These are phyloP conservation scores for Candida orba DNA, from an alignment of 805 yeast genomes.

Conservation along the genomic window DNA sequence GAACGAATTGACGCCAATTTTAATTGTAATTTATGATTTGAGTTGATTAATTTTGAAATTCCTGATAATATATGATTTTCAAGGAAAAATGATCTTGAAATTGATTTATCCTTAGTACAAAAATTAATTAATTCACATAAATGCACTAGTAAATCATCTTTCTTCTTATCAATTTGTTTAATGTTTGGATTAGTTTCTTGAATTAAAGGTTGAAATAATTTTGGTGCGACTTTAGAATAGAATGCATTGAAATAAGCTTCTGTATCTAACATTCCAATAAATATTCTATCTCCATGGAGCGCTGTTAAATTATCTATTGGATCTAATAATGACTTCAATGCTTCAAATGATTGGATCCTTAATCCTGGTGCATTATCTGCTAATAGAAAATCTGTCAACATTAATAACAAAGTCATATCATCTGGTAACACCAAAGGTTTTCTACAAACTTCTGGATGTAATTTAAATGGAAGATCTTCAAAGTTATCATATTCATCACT, in stretches of 20 bases:
- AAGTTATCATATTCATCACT: background rate
- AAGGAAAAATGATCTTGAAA: slow-evolving; percentile 57
- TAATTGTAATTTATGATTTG: slow-evolving; percentile 37
- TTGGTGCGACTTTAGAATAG: slow-evolving; percentile 55
- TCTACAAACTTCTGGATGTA: background rate
- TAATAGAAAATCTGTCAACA: slow-evolving; percentile 52
- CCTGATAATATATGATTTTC: slow-evolving; percentile 53
- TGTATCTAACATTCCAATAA: slow-evolving; percentile 27
- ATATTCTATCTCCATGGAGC: slow-evolving; percentile 19
- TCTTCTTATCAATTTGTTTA: slow-evolving; percentile 11
- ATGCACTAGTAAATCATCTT: slow-evolving; percentile 42
- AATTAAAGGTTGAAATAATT: slow-evolving; percentile 43
- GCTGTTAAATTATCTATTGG: slow-evolving; percentile 23
- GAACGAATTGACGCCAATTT: slow-evolving; percentile 65
- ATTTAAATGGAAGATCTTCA: background rate
- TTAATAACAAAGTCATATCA: slow-evolving; percentile 51
- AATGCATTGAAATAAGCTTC: slow-evolving; percentile 48
- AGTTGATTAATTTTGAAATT: slow-evolving; percentile 40
- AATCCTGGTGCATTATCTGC: slow-evolving; percentile 64
- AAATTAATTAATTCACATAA: slow-evolving; percentile 67
- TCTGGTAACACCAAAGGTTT: slow-evolving; percentile 29
- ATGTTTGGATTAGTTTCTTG: background rate
- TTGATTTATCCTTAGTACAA: slow-evolving; percentile 46
- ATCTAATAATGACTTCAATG: slow-evolving; percentile 66
- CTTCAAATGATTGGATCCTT: slow-evolving; percentile 78